Conservation (phyloP, 176 grass and related monocot species). For the Hordeum marinum region DNA sequence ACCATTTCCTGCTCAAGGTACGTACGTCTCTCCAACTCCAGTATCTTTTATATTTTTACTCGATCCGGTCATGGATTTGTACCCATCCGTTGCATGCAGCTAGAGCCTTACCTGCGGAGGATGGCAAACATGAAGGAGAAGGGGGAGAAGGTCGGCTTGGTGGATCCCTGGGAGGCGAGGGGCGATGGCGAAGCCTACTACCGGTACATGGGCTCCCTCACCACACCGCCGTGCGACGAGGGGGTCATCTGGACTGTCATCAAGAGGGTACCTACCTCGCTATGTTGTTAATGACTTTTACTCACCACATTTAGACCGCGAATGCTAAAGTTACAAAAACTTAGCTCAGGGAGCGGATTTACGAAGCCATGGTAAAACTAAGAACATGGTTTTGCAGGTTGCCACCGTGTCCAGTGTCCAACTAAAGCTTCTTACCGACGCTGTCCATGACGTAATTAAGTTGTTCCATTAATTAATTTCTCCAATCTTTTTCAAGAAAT, state of each 20-base stretch:
- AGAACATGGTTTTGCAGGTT: conserved; percentile 27
- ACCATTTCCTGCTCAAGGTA: conserved; percentile 47
- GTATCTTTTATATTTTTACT: too few relatives aligned
- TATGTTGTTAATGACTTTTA: not conserved
- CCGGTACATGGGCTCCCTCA: conserved; percentile 81
- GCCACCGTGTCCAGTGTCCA: conserved; percentile 49
- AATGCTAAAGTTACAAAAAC: too few relatives aligned
- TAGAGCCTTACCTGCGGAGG: conserved; percentile 43
- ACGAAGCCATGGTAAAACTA: too few relatives aligned
- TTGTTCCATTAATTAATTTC: not conserved
- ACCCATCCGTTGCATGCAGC: conserved; percentile 5
- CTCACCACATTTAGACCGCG: not conserved
- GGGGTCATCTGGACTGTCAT: conserved; percentile 74
- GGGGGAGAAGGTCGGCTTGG: conserved; percentile 34
- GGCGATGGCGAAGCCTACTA: conserved; percentile 50
- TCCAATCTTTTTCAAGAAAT: not conserved
- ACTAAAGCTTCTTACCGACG: conserved; percentile 48
- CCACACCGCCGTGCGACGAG: conserved; percentile 60
- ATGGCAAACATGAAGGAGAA: conserved; percentile 4
- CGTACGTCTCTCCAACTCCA: too few relatives aligned
- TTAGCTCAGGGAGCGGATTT: too few relatives aligned
- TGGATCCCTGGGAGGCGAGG: conserved; percentile 32
- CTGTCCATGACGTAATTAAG: conserved; percentile 63
- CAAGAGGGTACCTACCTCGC: conserved; percentile 8
- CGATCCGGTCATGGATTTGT: not conserved